Evolutionary conservation across 805 yeast species (phyloP).

Genomic region (Candida tibetensis): DNA sequence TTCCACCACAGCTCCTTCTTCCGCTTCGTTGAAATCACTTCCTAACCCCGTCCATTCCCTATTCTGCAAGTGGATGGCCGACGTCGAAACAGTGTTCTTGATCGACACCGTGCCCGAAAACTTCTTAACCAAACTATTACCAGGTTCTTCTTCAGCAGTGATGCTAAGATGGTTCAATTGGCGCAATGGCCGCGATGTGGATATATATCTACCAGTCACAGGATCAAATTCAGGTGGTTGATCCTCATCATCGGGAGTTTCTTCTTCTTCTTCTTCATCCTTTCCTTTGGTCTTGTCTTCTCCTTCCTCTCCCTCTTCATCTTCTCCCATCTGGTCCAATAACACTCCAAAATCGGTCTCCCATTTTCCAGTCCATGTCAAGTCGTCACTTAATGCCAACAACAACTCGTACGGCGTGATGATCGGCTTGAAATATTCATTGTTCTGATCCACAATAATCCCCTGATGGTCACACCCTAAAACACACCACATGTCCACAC

Average conservation of each 20-base stretch:
- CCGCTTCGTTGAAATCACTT: conserved; percentile 59
- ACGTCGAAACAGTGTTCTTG: conserved; percentile 80
- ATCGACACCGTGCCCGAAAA: conserved; percentile 61
- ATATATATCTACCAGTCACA: conserved; percentile 75
- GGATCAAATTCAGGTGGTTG: conserved; percentile 85
- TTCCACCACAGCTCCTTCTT: conserved; percentile 76
- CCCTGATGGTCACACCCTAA: conserved; percentile 96
- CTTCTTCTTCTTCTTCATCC: conserved; percentile 20
- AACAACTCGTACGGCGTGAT: conserved; percentile 90
- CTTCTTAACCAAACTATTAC: conserved; percentile 48
- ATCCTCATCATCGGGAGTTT: conserved; percentile 28
- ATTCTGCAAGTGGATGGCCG: conserved; percentile 71
- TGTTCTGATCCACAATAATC: conserved; percentile 71
- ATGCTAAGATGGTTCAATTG: conserved; percentile 62
- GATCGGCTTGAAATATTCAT: conserved; percentile 85
- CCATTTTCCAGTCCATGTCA: conserved; percentile 95
- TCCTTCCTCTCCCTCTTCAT: conserved; percentile 30
- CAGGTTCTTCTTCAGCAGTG: conserved; percentile 33
- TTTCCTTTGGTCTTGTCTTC: conserved; percentile 28
- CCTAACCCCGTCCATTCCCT: conserved; percentile 91
- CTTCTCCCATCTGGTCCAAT: conserved; percentile 38
- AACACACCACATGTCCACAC: conserved; percentile 92
- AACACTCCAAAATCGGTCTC: conserved; percentile 68
- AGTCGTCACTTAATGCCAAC: conserved; percentile 71
- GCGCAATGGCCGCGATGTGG: conserved; percentile 74